Evolutionary conservation across 2,329 filamentous ascomycete species (phyloP), one percentile per base, ranked within the genome.

Genomic region (Botrytis fabae): DNA sequence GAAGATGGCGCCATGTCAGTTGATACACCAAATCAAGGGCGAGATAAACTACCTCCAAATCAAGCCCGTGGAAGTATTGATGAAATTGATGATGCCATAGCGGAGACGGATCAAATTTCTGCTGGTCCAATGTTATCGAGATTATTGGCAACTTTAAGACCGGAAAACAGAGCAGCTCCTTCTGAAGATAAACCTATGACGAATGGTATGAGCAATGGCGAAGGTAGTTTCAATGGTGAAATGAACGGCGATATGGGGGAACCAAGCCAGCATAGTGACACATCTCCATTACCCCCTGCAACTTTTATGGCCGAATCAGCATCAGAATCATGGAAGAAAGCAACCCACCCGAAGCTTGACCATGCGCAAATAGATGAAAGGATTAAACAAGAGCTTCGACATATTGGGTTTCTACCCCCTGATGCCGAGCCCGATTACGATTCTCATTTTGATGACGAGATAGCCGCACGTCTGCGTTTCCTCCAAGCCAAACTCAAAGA

Each of bases 371-470:
- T 98, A 32, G 96, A 99, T 78, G 93, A 97, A 80, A 93, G 96
- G 64, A 89, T 97, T 69, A 93, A 97, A 83, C 92, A 94, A 79
- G 96, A 99, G 81, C 88, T 99, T 28, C 91, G 92, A 22, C 93
- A 97, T 82, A 93, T 97, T 74, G 96, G 96, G 18, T 93, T 99
- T 78, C 85, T 98, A 25, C 90, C 92, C 0, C 84, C 87, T 6
- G 92, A 93, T 69, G 84, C 82, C 46, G 82, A 87, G 51, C 91
- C 92, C 18, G 93, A 97, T 76, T 98, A 95, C 82, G 93, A 97
- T 78, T 92, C 90, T 0, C 93, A 97, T 81, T 94, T 91, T 77
- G 96, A 99, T 80, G 96, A 99, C 81, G 95, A 98, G 81, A 93
- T 99, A 57, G 93, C 95, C 10, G 95, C 93, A 66, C 92, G 96